A percentile compares a stretch with the other conserved stretches of the same genome.
Conservation (phyloP, 305 asterid genomes). For the Fraxinus ornus region DNA sequence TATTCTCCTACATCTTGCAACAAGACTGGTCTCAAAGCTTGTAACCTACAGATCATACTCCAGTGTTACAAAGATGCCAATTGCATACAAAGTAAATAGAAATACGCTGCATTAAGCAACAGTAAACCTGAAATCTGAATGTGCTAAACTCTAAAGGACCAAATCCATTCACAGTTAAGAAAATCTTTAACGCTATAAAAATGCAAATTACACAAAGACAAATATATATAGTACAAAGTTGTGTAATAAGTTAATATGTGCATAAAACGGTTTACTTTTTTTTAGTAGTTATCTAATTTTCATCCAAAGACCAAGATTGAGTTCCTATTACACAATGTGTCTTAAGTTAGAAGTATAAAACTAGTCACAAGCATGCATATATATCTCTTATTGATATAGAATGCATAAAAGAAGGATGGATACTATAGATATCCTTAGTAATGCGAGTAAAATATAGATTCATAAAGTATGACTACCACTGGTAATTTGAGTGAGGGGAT, state of each 20-base stretch:
- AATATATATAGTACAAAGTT: neutral
- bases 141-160: neutral
- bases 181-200: neutral
- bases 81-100: neutral
- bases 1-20: conserved; percentile 94
- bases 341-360: neutral
- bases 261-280: neutral
- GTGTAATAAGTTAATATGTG: neutral
- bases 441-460: conserved; percentile 28
- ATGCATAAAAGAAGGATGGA: conserved; percentile 5
- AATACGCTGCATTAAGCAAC: neutral
- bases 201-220: neutral
- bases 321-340: neutral
- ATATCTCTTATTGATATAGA: neutral
- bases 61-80: conserved; percentile 6
- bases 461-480: conserved; percentile 81
- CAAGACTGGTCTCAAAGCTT: conserved; percentile 84
- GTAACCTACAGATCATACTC: conserved; percentile 57
- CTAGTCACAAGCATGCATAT: neutral
- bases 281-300: neutral
- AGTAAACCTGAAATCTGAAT: neutral
- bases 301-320: neutral
- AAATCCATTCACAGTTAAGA: neutral
- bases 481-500: conserved; percentile 73
- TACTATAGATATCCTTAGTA: neutral